phyloP scores from a whole-genome alignment of 257 asterid genomes.

The Voacanga thouarsii region DNA sequence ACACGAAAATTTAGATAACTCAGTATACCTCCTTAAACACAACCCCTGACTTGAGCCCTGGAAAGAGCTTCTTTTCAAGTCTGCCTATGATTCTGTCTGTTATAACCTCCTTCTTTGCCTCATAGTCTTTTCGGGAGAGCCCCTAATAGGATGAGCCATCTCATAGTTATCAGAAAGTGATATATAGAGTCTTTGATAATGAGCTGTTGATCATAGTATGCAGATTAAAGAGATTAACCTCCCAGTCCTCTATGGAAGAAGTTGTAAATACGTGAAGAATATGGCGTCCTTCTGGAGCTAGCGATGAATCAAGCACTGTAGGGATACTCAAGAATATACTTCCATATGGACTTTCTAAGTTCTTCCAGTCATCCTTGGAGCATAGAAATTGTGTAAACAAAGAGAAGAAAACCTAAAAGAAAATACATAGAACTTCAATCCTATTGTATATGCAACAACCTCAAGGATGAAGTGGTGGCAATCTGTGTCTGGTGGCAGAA shows the following conservation, averaged over 20 bases:
- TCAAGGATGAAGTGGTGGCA: constrained; percentile 95
- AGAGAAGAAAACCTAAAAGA: neutral
- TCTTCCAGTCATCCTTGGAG: constrained; percentile 74
- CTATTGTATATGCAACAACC: constrained; percentile 36
- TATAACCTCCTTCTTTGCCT: constrained; percentile 79
- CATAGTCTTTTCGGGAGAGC: constrained; percentile 69
- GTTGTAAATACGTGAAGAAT: constrained; percentile 93
- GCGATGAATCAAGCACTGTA: constrained; percentile 78
- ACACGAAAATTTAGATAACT: neutral
- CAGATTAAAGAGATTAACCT: constrained; percentile 44
- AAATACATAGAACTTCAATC: neutral
- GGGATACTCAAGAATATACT: constrained; percentile 98
- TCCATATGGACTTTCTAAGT: constrained; percentile 76
- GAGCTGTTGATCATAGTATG: constrained; percentile 3
- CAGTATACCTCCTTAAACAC: constrained; percentile 65
- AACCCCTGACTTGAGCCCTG: constrained; percentile 78
- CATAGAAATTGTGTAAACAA: constrained; percentile 17
- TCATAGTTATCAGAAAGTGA: neutral
- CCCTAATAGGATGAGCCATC: constrained; percentile 46
- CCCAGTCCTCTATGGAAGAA: constrained; percentile 92
- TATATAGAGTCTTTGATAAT: neutral
- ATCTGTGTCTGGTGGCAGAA: constrained; percentile 82
- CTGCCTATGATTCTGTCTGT: constrained; percentile 73
- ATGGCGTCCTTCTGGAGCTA: constrained; percentile 95
- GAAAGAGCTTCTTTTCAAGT: constrained; percentile 82